Percentiles rank a stretch among this genome's conserved stretches.
Conservation (phyloP, 2,329 filamentous ascomycete species). For the Celoporthe dispersa region DNA sequence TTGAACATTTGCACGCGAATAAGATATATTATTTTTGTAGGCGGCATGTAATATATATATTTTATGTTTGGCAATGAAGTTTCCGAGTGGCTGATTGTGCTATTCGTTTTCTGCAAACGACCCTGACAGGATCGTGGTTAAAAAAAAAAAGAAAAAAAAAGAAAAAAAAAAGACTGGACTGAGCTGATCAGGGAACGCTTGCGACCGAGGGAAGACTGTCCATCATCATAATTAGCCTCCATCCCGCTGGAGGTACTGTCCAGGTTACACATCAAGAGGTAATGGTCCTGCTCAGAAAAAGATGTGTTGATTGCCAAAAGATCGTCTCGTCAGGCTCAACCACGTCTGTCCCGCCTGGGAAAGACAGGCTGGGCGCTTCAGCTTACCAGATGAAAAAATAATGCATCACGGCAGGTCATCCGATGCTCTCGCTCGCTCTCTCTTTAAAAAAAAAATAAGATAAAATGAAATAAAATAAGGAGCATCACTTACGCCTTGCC, state of each 20-base stretch:
- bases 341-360: conserved; percentile 7
- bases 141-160: too few relatives aligned
- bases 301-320: conserved; percentile 16
- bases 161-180: neutral
- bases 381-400: conserved; percentile 29
- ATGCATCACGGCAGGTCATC: conserved; percentile 23
- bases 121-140: too few relatives aligned
- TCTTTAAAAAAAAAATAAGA: neutral
- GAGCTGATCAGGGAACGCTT: neutral
- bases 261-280: neutral
- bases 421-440: too few relatives aligned
- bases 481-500: conserved; percentile 24
- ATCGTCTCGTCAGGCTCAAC: conserved; percentile 29
- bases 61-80: too few relatives aligned
- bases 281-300: conserved; percentile 19
- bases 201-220: neutral
- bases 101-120: too few relatives aligned
- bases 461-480: neutral
- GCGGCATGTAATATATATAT: neutral
- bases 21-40: neutral
- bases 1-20: neutral
- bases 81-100: too few relatives aligned
- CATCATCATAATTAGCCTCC: conserved; percentile 21
- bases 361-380: conserved; percentile 29
- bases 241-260: conserved; percentile 8